phyloP scores from a whole-genome alignment of 768 basidiomycete species.

The Xerocomellus dryophilus region DNA sequence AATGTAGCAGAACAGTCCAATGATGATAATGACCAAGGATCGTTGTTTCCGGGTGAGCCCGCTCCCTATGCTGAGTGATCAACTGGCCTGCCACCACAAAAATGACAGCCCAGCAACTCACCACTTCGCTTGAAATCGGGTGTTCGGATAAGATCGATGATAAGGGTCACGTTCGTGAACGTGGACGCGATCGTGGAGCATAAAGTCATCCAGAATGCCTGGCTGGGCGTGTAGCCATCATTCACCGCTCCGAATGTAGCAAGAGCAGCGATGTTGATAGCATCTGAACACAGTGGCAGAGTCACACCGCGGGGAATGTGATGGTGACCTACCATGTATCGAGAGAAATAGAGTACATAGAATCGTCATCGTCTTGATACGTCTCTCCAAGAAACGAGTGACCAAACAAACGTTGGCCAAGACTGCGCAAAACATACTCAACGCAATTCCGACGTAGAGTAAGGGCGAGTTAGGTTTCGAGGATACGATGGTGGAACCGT shows the following conservation, averaged over 20 bases:
- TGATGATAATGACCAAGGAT: slow-evolving; percentile 74
- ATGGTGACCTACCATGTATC: slow-evolving; percentile 56
- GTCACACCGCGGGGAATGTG: not conserved
- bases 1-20: slow-evolving; percentile 68
- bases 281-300: slow-evolving; percentile 41
- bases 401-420: slow-evolving; percentile 68
- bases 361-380: slow-evolving; percentile 60
- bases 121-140: slow-evolving; percentile 64
- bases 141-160: slow-evolving; percentile 57
- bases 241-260: slow-evolving; percentile 58
- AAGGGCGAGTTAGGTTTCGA: slow-evolving; percentile 51
- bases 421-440: slow-evolving; percentile 68
- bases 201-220: slow-evolving; percentile 74
- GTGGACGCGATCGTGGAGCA: slow-evolving; percentile 69
- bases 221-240: slow-evolving; percentile 68
- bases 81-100: not conserved
- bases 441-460: slow-evolving; percentile 55
- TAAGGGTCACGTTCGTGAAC: slow-evolving; percentile 64
- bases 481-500: slow-evolving; percentile 39
- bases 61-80: slow-evolving; percentile 48
- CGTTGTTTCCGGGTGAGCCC: slow-evolving; percentile 81
- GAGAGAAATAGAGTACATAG: slow-evolving; percentile 62
- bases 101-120: slow-evolving; percentile 24
- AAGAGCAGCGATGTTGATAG: slow-evolving; percentile 62
- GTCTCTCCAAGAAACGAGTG: slow-evolving; percentile 67